Conservation (phyloP, 768 basidiomycete species). For the Termitomyces sp. region DNA sequence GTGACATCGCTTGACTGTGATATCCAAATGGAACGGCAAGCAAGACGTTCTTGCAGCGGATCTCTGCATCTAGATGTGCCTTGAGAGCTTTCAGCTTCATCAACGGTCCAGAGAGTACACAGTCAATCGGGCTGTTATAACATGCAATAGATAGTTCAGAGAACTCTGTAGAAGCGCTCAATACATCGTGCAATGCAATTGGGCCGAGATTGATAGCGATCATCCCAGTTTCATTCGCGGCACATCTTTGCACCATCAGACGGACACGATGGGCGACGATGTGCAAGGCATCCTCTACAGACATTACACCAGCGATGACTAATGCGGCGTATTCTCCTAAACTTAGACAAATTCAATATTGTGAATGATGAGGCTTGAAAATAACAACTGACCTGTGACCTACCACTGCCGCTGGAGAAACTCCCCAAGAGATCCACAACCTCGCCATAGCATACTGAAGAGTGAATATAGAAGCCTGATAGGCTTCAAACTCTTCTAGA, state of each 20-base stretch:
- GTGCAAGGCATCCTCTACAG: slow-evolving; percentile 51
- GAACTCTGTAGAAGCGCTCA: slow-evolving; percentile 32
- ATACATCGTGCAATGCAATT: slow-evolving; percentile 28
- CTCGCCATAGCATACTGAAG: slow-evolving; percentile 60
- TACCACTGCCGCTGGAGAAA: slow-evolving; percentile 56
- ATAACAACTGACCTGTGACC: slow-evolving; percentile 62
- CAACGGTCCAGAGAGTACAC: slow-evolving; percentile 57
- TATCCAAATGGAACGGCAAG: slow-evolving; percentile 61
- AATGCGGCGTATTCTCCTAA: slow-evolving; percentile 77
- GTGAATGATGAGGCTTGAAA: not conserved
- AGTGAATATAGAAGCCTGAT: slow-evolving; percentile 55
- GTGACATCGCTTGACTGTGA: slow-evolving; percentile 64
- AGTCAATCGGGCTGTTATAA: slow-evolving; percentile 55
- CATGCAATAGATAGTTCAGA: slow-evolving; percentile 51
- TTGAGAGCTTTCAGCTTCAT: slow-evolving; percentile 40
- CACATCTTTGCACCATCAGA: slow-evolving; percentile 52
- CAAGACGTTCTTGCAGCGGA: slow-evolving; percentile 36
- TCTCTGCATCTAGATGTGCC: slow-evolving; percentile 31
- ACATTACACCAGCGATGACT: slow-evolving; percentile 56
- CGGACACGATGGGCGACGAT: slow-evolving; percentile 57
- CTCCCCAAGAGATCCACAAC: slow-evolving; percentile 70
- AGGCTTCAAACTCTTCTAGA: slow-evolving; percentile 40
- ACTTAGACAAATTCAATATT: slow-evolving; percentile 33
- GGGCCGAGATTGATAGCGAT: slow-evolving; percentile 45
- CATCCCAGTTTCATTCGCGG: slow-evolving; percentile 52